Conservation (phyloP, 257 asterid species). For the Nicotiana noctiflora region DNA sequence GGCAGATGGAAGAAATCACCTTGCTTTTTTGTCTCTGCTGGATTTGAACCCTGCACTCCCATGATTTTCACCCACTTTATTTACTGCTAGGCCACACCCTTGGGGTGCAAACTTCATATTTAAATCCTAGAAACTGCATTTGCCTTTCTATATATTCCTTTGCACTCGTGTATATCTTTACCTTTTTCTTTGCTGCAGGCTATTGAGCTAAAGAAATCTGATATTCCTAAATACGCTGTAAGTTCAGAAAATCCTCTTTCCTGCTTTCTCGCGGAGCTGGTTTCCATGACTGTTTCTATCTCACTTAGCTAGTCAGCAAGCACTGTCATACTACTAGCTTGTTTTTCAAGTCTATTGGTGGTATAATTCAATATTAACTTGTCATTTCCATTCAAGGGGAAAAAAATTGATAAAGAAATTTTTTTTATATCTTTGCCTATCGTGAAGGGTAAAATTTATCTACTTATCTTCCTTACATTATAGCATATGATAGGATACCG, state of each 20-base stretch:
- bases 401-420: too few species aligned
- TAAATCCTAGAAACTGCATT: neutral
- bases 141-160: neutral
- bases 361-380: neutral
- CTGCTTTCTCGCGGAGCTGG: neutral
- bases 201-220: slow-evolving; percentile 31
- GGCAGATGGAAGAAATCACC: neutral
- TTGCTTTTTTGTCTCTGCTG: neutral
- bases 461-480: neutral
- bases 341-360: neutral
- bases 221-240: slow-evolving; percentile 76
- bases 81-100: neutral
- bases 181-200: neutral
- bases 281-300: neutral
- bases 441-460: neutral
- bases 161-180: neutral
- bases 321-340: neutral
- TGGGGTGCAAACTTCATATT: neutral
- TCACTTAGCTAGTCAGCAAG: neutral
- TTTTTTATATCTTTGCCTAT: too few species aligned
- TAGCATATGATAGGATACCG: neutral
- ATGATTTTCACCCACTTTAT: neutral
- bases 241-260: slow-evolving; percentile 27
- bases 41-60: neutral
- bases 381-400: neutral